These are phyloP conservation scores for Arthrobotrys sinensis DNA, from an alignment of 2,329 filamentous ascomycete species.

Conservation along the genomic window DNA sequence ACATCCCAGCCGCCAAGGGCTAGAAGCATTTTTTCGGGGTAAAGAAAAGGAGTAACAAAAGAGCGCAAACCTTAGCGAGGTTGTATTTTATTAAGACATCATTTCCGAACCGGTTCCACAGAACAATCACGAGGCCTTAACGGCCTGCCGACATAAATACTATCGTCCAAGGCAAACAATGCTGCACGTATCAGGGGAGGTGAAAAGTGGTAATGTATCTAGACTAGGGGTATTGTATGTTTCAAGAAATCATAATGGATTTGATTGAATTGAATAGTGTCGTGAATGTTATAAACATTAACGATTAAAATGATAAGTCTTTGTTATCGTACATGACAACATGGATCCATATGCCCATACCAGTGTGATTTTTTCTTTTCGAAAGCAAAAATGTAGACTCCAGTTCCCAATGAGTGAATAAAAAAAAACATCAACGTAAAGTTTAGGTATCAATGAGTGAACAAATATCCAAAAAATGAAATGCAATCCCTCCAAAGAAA, in stretches of 20 bases:
- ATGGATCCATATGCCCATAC: slow-evolving; percentile 37
- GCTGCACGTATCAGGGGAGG: not conserved
- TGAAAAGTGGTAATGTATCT: not conserved
- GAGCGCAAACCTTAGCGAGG: not conserved
- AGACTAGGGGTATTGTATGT: too few species aligned
- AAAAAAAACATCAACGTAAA: not conserved
- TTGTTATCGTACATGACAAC: slow-evolving; percentile 40
- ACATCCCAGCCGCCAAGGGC: not conserved
- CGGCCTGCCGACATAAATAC: too few species aligned
- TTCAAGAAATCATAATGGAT: slow-evolving; percentile 1
- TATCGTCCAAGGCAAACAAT: not conserved
- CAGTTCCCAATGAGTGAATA: slow-evolving; percentile 51
- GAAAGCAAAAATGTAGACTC: slow-evolving; percentile 55
- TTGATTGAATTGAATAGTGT: slow-evolving; percentile 43
- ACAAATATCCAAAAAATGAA: slow-evolving; percentile 3
- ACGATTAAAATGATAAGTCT: slow-evolving; percentile 49
- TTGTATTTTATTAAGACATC: not conserved
- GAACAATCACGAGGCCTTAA: not conserved
- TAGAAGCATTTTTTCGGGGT: slow-evolving; percentile 8
- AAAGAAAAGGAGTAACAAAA: not conserved
- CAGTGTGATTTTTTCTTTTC: slow-evolving; percentile 12
- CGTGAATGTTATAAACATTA: slow-evolving; percentile 50
- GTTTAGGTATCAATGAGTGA: slow-evolving; percentile 2
- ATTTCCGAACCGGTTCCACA: slow-evolving; percentile 1
- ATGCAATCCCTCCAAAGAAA: slow-evolving; percentile 6